These are phyloP conservation scores for Picea glauca DNA, from an alignment of 75 land plant species.

Conservation along the genomic window DNA sequence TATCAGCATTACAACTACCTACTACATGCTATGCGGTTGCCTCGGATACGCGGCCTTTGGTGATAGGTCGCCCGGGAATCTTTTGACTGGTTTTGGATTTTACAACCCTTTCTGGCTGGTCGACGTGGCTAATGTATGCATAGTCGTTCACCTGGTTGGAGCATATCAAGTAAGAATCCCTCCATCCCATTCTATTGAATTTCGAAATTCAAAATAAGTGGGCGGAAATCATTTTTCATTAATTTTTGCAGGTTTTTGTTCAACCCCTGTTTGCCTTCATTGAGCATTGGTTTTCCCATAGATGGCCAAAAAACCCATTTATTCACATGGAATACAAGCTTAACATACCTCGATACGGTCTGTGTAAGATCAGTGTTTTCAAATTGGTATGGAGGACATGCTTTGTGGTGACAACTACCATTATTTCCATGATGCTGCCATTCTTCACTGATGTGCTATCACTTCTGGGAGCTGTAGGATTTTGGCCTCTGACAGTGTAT, in stretches of 20 bases:
- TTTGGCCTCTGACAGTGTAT: constrained; percentile 46
- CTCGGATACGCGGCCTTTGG: constrained; percentile 89
- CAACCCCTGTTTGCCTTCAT: constrained; percentile 35
- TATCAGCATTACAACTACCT: constrained; percentile 45
- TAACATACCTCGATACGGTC: constrained; percentile 28
- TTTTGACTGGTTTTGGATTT: constrained; percentile 74
- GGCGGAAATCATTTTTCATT: background rate
- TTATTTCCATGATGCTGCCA: constrained; percentile 35
- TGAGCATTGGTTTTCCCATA: constrained; percentile 11
- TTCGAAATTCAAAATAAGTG: background rate
- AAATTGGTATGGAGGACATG: constrained; percentile 50
- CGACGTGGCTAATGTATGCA: constrained; percentile 72
- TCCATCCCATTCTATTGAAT: background rate
- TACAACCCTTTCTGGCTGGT: constrained; percentile 69
- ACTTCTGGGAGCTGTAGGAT: constrained; percentile 31
- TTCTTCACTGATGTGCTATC: constrained; percentile 43
- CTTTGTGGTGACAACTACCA: constrained; percentile 26
- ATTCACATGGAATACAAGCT: constrained; percentile 8
- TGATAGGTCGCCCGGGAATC: constrained; percentile 59
- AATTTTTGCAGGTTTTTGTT: constrained; percentile 19
- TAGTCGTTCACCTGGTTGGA: constrained; percentile 69
- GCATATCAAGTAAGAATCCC: constrained; percentile 58
- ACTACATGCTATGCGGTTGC: constrained; percentile 63
- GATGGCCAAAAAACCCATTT: background rate
- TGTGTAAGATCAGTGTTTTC: constrained; percentile 32